These are phyloP conservation scores for Ampelocalamus luodianensis DNA, from an alignment of 176 grass and related monocot species.

Conservation along the genomic window DNA sequence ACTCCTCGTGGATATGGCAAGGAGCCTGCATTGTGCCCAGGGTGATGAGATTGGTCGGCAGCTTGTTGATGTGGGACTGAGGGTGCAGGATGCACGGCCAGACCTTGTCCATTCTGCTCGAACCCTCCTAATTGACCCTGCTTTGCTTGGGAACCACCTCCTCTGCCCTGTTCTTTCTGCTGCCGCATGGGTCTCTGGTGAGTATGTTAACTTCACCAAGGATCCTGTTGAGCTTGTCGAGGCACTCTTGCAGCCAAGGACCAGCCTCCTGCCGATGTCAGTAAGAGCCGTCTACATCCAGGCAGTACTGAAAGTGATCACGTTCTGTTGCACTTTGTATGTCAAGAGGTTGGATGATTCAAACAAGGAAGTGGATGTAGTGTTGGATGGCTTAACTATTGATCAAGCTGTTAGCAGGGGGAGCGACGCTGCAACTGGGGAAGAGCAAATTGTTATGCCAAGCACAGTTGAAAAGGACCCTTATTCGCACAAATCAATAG, in stretches of 20 bases:
- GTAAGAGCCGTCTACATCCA: conserved; percentile 83
- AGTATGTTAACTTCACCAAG: conserved; percentile 78
- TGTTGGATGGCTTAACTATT: conserved; percentile 12
- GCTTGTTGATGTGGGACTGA: conserved; percentile 81
- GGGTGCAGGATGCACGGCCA: conserved; percentile 78
- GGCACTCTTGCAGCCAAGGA: conserved; percentile 91
- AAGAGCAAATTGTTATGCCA: conserved; percentile 22
- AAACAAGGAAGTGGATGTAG: conserved; percentile 18
- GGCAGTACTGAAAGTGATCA: conserved; percentile 73
- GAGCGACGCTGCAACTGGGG: conserved; percentile 30
- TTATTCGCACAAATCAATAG: conserved; percentile 52
- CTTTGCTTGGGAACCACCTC: conserved; percentile 77
- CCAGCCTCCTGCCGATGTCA: conserved; percentile 64
- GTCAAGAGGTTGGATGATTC: conserved; percentile 41
- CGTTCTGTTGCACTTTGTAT: conserved; percentile 64
- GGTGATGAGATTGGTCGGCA: conserved; percentile 85
- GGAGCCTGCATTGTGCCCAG: conserved; percentile 66
- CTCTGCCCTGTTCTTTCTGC: conserved; percentile 76
- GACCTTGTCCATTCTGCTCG: conserved; percentile 72
- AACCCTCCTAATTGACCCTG: conserved; percentile 81
- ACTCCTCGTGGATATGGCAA: conserved; percentile 72
- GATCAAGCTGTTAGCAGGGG: conserved; percentile 37
- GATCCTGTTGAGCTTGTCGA: conserved; percentile 82
- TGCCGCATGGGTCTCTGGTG: conserved; percentile 80
- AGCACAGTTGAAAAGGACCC: conserved; percentile 39